These are phyloP conservation scores for Candida parachauliodes DNA, from an alignment of 805 yeast species.

Conservation along the genomic window DNA sequence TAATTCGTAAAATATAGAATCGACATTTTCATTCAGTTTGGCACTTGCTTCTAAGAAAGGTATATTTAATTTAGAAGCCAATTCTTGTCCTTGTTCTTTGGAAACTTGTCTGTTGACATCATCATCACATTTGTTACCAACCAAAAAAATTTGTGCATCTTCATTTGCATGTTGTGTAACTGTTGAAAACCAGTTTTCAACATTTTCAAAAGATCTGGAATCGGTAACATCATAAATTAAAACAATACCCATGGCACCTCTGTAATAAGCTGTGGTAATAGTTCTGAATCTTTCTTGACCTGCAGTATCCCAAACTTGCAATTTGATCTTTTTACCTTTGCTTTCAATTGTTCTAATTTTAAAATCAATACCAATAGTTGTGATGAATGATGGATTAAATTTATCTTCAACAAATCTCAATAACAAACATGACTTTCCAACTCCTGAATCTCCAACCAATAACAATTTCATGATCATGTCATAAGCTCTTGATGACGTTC, in stretches of 20 bases:
- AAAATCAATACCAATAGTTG: constrained; percentile 97
- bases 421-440: constrained; percentile 84
- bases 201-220: constrained; percentile 87
- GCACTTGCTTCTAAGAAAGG: constrained; percentile 97
- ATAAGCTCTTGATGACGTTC: constrained; percentile 64
- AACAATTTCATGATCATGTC: constrained; percentile 90
- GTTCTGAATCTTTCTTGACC: constrained; percentile 97
- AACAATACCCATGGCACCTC: constrained; percentile 87
- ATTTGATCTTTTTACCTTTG: constrained; percentile 87
- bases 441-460: constrained; percentile 90
- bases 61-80: constrained; percentile 81
- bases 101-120: constrained; percentile 81
- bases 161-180: constrained; percentile 96
- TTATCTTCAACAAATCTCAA: constrained; percentile 94
- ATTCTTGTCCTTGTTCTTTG: constrained; percentile 82
- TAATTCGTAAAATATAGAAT: constrained; percentile 83
- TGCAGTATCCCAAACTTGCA: constrained; percentile 97
- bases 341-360: constrained; percentile 94
- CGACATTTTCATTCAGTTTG: constrained; percentile 88
- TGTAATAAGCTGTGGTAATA: constrained; percentile 86
- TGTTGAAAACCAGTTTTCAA: constrained; percentile 92
- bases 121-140: constrained; percentile 95
- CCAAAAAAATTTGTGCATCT: constrained; percentile 89
- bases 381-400: constrained; percentile 93
- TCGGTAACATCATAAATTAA: constrained; percentile 83